Conservation (phyloP, 805 yeast genomes). For the Yarrowia bubula region DNA sequence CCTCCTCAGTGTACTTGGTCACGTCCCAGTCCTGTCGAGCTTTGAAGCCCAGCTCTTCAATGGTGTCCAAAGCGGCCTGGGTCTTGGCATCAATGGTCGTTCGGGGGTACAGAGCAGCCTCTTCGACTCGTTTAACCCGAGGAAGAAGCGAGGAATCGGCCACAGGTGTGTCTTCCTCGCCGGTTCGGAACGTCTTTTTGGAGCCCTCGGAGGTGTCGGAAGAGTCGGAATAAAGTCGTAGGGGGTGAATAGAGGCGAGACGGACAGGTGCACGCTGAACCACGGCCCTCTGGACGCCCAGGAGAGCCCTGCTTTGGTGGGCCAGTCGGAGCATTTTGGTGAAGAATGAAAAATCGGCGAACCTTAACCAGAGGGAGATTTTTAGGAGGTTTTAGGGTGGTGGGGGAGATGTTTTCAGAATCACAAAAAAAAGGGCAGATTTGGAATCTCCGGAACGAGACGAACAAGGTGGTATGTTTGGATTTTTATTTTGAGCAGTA, state of each 20-base stretch:
- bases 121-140: neutral
- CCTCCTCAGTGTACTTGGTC: constrained; percentile 8
- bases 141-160: neutral
- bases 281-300: neutral
- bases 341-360: neutral
- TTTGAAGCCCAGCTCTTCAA: constrained; percentile 14
- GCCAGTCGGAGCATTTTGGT: constrained; percentile 22
- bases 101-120: neutral
- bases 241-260: neutral
- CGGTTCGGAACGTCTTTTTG: constrained; percentile 1
- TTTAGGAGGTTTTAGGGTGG: too few relatives aligned
- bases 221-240: constrained; percentile 1
- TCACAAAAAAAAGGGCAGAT: neutral
- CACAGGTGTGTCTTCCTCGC: neutral
- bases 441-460: neutral
- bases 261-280: neutral
- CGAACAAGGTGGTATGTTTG: neutral
- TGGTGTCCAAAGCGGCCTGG: constrained; percentile 13
- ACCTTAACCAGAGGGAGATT: neutral
- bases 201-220: neutral
- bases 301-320: constrained; percentile 8
- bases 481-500: neutral
- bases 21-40: neutral
- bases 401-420: neutral
- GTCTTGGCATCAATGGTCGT: neutral